phyloP scores from a whole-genome alignment of 2,329 filamentous ascomycete genomes.

The Nemania bipapillata region DNA sequence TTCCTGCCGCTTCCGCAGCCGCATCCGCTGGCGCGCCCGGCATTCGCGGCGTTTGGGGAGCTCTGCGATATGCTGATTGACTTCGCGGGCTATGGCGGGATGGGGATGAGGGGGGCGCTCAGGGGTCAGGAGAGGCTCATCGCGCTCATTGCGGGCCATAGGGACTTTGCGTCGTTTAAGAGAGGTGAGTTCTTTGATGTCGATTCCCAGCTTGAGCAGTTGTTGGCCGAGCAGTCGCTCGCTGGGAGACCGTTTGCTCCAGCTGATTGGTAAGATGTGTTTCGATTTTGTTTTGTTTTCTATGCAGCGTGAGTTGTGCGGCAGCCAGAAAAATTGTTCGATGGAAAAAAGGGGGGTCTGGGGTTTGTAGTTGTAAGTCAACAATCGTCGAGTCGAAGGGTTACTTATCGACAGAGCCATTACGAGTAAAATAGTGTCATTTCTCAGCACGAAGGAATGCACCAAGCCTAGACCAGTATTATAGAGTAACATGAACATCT shows the following conservation, averaged over 20 bases:
- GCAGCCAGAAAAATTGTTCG: too few species aligned
- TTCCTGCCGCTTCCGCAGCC: too few species aligned
- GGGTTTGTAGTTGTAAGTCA: too few species aligned
- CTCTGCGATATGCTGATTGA: constrained; percentile 33
- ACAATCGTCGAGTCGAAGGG: too few species aligned
- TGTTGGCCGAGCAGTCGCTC: neutral
- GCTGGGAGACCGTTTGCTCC: neutral
- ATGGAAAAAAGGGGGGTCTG: too few species aligned
- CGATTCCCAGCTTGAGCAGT: constrained; percentile 16
- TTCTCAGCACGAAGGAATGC: neutral
- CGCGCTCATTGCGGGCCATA: constrained; percentile 19
- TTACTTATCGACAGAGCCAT: too few species aligned
- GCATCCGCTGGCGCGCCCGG: too few species aligned
- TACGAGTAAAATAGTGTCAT: too few species aligned
- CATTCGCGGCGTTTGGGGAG: constrained; percentile 19
- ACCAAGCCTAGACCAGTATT: neutral
- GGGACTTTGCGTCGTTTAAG: constrained; percentile 21
- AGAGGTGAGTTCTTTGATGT: constrained; percentile 27
- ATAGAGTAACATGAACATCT: too few species aligned
- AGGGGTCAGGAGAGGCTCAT: constrained; percentile 27
- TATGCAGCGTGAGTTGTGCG: neutral
- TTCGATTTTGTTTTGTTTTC: too few species aligned
- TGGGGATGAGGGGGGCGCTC: neutral
- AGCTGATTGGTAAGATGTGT: neutral
- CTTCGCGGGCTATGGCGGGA: constrained; percentile 10